These are phyloP conservation scores for Lactifluus echinatus DNA, from an alignment of 768 basidiomycete genomes.

Conservation along the genomic window DNA sequence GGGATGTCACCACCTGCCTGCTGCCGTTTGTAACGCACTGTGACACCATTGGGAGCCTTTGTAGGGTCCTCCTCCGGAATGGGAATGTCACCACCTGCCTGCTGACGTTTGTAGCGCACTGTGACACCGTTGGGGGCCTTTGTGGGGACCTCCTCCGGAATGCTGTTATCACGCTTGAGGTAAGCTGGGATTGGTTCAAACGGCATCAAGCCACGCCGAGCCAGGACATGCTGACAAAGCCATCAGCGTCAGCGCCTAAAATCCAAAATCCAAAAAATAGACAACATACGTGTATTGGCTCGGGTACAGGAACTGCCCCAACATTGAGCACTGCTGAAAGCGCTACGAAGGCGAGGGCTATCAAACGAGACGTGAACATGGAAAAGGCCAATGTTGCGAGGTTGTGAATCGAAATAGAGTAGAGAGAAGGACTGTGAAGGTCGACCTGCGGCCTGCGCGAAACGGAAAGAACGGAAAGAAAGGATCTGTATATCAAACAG, in stretches of 20 bases:
- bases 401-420: slow-evolving; percentile 21
- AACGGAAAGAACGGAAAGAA: slow-evolving; percentile 20
- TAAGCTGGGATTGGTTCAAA: slow-evolving; percentile 39
- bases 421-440: slow-evolving; percentile 23
- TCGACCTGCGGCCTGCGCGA: slow-evolving; percentile 29
- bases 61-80: slow-evolving; percentile 24
- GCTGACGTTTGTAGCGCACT: slow-evolving; percentile 21
- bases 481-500: slow-evolving; percentile 17
- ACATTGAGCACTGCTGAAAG: slow-evolving; percentile 38
- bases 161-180: slow-evolving; percentile 28
- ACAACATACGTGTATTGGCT: slow-evolving; percentile 22
- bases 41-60: slow-evolving; percentile 6
- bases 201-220: slow-evolving; percentile 26
- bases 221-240: slow-evolving; percentile 4
- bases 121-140: slow-evolving; percentile 31
- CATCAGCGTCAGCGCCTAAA: neutral
- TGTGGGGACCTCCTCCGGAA: slow-evolving; percentile 29
- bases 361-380: slow-evolving; percentile 40
- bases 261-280: neutral
- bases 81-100: slow-evolving; percentile 7
- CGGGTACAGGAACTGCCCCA: slow-evolving; percentile 35
- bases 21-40: neutral
- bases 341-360: slow-evolving; percentile 34
- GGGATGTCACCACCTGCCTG: no score
- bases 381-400: slow-evolving; percentile 19